A percentile compares a stretch with the other conserved stretches of the same genome.
Conservation (phyloP, 805 yeast genomes). For the Teunomyces atbi region DNA sequence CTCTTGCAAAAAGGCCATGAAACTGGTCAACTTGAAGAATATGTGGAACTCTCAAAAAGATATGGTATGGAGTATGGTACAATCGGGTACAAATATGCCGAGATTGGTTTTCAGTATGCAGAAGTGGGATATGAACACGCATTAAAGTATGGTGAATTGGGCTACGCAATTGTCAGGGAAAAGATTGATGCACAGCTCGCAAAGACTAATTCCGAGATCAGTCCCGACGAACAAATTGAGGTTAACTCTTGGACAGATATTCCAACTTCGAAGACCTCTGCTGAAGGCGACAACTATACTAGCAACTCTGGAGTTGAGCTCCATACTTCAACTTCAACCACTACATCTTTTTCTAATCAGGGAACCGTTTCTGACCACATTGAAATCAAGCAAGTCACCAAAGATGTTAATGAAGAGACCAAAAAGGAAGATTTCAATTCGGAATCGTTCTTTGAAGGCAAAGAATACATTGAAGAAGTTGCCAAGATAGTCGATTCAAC, state of each 20-base stretch:
- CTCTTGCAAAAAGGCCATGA: conserved; percentile 35
- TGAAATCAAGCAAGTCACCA: conserved; percentile 16
- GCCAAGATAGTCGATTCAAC: conserved; percentile 4
- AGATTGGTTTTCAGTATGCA: conserved; percentile 19
- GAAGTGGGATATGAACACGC: conserved; percentile 15
- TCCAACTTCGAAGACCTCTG: not conserved
- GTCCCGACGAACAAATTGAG: conserved; percentile 18
- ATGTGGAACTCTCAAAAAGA: conserved; percentile 6
- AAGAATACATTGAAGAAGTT: conserved; percentile 2
- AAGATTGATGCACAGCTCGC: conserved; percentile 22
- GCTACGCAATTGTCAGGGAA: conserved; percentile 26
- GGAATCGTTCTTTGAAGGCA: conserved; percentile 12
- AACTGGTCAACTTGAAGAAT: conserved; percentile 30
- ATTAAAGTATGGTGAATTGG: conserved; percentile 21
- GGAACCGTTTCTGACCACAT: conserved; percentile 7
- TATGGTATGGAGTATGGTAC: conserved; percentile 19
- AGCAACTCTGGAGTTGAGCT: conserved; percentile 1
- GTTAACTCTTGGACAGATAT: conserved; percentile 20
- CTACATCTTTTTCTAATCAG: not conserved
- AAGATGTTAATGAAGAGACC: conserved; percentile 15
- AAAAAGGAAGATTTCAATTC: conserved; percentile 12
- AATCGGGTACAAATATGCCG: conserved; percentile 10
- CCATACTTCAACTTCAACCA: not conserved
- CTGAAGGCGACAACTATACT: not conserved
- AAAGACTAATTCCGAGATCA: conserved; percentile 19